Base-by-base conservation (phyloP, 805 yeast species). In the Starmerella floricola region DNA sequence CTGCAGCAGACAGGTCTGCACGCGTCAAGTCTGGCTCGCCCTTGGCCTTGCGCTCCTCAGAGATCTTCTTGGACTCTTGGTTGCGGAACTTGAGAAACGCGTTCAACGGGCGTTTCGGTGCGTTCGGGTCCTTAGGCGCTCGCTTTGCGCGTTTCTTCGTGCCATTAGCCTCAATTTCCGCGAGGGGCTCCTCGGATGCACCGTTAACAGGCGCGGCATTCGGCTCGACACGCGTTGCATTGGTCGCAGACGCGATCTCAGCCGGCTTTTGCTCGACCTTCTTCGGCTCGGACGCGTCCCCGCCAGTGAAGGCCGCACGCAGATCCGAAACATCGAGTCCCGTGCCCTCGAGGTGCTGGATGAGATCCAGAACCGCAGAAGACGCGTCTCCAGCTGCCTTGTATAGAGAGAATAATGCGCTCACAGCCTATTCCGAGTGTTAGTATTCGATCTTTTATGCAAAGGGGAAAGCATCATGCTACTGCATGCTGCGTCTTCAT, bases 101-200 rank as follows among this genome's bases (percentile, higher is more conserved):
- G 18, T 95, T 86, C 56, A 84, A 68, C 13, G 98, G 97, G 57
- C 86, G 86, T 69, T 83, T 85, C 46, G 98, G 98, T 34, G 95
- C 95, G 56, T 82, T 79, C 40, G 96, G 96, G 62, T 88, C 97
- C 53, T 63, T 68, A 55, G 64, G 67, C 55, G 72, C 74, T 63
- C 74, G 78, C 44, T 61, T 62, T 51, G 66, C 68, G 19, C 36
- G 31, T 41, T 38, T 38, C 51, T 55, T 21, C n/a, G n/a, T n/a
- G n/a, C n/a, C n/a, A n/a, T n/a, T n/a, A n/a, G n/a, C n/a, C n/a
- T n/a, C n/a, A n/a, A n/a, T n/a, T n/a, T n/a, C n/a, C n/a, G n/a
- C n/a, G n/a, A n/a, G n/a, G n/a, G 37, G 19, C 2, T 16, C 33
- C 6, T 17, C 18, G 3, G 34, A 10, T 15, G 55, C 34, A 3